A percentile compares a stretch with the other conserved stretches of the same genome.
phyloP scores from a whole-genome alignment of 495 filamentous ascomycete species.

The Neurospora sp. region DNA sequence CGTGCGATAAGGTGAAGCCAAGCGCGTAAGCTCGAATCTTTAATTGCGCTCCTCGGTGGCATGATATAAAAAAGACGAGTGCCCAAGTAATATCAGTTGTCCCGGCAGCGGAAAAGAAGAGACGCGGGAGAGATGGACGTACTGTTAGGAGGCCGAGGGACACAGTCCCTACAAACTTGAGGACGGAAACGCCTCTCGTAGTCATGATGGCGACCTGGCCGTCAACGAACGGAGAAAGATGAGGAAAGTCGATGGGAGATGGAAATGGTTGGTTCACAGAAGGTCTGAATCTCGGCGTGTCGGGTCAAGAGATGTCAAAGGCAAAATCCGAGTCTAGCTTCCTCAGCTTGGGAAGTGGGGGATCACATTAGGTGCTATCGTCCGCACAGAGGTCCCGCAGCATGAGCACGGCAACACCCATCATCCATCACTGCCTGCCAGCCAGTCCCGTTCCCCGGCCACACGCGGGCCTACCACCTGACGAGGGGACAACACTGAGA shows the following conservation, averaged over 20 bases:
- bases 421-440: background rate
- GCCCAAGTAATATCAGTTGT: background rate
- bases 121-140: conserved; percentile 24
- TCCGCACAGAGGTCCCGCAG: background rate
- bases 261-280: background rate
- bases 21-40: background rate
- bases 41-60: background rate
- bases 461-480: background rate
- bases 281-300: background rate
- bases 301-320: background rate
- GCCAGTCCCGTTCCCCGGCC: background rate
- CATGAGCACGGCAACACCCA: background rate
- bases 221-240: background rate
- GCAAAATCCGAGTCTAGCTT: background rate
- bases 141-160: conserved; percentile 81
- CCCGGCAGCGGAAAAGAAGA: conserved; percentile 7
- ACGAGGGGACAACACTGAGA: background rate
- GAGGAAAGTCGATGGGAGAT: background rate
- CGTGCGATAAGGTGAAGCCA: background rate
- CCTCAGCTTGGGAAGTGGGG: background rate
- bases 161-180: conserved; percentile 85
- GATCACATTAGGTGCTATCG: background rate
- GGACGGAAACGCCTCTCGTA: conserved; percentile 54
- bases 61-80: background rate
- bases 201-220: conserved; percentile 45